phyloP scores from a whole-genome alignment of 1,139 yeast species.

The Torulaspora pretoriensis region DNA sequence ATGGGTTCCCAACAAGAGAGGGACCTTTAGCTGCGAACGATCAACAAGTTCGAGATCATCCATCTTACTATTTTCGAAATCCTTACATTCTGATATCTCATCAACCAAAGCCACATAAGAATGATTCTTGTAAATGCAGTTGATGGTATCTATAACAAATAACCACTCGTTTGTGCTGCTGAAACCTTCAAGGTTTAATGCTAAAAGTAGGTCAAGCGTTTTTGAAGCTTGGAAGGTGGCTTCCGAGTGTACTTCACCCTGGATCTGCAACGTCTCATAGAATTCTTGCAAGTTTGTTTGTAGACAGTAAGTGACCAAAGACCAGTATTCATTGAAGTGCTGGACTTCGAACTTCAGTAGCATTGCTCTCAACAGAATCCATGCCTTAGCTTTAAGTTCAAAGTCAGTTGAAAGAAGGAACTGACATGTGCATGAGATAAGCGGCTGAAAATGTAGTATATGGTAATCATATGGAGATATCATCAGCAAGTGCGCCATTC shows the following conservation, averaged over 20 bases:
- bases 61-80: slow-evolving; percentile 25
- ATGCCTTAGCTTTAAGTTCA: slow-evolving; percentile 28
- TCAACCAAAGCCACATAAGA: slow-evolving; percentile 45
- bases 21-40: slow-evolving; percentile 8
- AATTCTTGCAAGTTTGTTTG: slow-evolving; percentile 49
- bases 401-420: slow-evolving; percentile 27
- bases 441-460: slow-evolving; percentile 37
- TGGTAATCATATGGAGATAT: slow-evolving; percentile 58
- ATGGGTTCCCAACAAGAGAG: slow-evolving; percentile 32
- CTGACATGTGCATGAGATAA: slow-evolving; percentile 28
- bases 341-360: slow-evolving; percentile 57
- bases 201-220: slow-evolving; percentile 66
- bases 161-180: slow-evolving; percentile 75
- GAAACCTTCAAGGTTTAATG: slow-evolving; percentile 73
- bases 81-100: slow-evolving; percentile 44
- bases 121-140: slow-evolving; percentile 48
- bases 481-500: slow-evolving; percentile 55
- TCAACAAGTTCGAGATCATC: slow-evolving; percentile 18
- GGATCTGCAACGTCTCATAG: slow-evolving; percentile 38
- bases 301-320: slow-evolving; percentile 58
- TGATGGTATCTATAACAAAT: slow-evolving; percentile 68
- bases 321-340: slow-evolving; percentile 70
- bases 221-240: slow-evolving; percentile 62
- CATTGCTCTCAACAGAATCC: slow-evolving; percentile 58
- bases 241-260: slow-evolving; percentile 42